Conservation (phyloP, 2,329 filamentous ascomycete species). For the Phialemonium atrogriseum region DNA sequence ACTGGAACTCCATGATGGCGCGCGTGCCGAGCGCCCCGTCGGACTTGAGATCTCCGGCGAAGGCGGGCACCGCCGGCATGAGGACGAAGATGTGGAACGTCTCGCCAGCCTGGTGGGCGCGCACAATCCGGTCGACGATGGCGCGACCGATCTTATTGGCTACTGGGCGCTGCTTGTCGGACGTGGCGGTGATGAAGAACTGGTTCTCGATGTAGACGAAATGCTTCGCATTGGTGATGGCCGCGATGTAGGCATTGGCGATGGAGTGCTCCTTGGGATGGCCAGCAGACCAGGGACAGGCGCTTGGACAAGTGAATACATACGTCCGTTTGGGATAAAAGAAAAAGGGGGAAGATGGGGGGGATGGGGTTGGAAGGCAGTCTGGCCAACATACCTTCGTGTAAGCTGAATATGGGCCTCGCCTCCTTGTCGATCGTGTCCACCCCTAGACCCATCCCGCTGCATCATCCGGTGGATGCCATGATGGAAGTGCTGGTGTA, state of each 20-base stretch:
- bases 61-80: constrained; percentile 74
- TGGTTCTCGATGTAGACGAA: constrained; percentile 79
- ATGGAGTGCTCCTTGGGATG: constrained; percentile 64
- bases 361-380: no score
- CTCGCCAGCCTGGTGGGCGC: constrained; percentile 56
- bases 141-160: constrained; percentile 71
- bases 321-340: no score
- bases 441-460: constrained; percentile 19
- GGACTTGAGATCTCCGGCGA: constrained; percentile 69
- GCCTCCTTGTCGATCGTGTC: constrained; percentile 14
- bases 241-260: constrained; percentile 71
- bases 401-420: constrained; percentile 40
- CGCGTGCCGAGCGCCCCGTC: constrained; percentile 68
- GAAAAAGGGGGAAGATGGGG: not conserved
- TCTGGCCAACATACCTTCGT: constrained; percentile 36
- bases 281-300: constrained; percentile 43
- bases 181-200: constrained; percentile 82
- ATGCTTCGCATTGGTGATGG: constrained; percentile 60
- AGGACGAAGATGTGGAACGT: constrained; percentile 68
- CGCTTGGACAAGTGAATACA: constrained; percentile 23
- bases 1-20: constrained; percentile 86
- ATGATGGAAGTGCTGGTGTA: constrained; percentile 25
- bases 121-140: constrained; percentile 68
- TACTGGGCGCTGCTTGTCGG: constrained; percentile 60
- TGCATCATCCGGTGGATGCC: constrained; percentile 30